phyloP scores from a whole-genome alignment of 495 filamentous ascomycete species.

The Elasticomyces elasticus region DNA sequence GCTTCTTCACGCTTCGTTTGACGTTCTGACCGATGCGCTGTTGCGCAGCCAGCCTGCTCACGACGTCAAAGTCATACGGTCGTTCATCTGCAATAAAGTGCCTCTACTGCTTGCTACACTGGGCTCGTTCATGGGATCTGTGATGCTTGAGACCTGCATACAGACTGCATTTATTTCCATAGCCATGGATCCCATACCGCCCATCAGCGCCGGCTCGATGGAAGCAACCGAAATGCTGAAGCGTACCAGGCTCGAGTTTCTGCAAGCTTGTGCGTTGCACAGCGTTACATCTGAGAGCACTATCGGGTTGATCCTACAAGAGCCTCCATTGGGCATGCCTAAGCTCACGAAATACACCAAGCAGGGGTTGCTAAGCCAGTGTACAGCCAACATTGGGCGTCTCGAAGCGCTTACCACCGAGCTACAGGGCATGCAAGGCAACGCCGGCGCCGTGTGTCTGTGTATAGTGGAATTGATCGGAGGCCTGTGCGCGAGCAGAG shows the following conservation, averaged over 20 bases:
- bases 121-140: slow-evolving; percentile 48
- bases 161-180: slow-evolving; percentile 69
- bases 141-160: slow-evolving; percentile 68
- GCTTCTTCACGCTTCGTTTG: slow-evolving; percentile 77
- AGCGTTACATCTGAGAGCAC: slow-evolving; percentile 65
- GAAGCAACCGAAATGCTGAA: slow-evolving; percentile 49
- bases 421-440: slow-evolving; percentile 88
- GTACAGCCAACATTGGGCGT: slow-evolving; percentile 57
- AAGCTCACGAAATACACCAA: slow-evolving; percentile 64
- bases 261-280: slow-evolving; percentile 84
- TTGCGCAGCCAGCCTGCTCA: slow-evolving; percentile 65
- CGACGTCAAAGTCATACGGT: slow-evolving; percentile 68
- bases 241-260: slow-evolving; percentile 50
- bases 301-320: slow-evolving; percentile 72
- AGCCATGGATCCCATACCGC: slow-evolving; percentile 62
- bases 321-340: slow-evolving; percentile 76
- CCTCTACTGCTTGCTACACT: slow-evolving; percentile 66
- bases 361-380: slow-evolving; percentile 65
- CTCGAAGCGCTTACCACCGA: slow-evolving; percentile 66
- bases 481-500: slow-evolving; percentile 66
- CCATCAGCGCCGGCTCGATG: slow-evolving; percentile 64
- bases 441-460: slow-evolving; percentile 77
- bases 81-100: slow-evolving; percentile 88
- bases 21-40: slow-evolving; percentile 76
- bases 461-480: slow-evolving; percentile 77